Base-by-base conservation (phyloP, 768 basidiomycete species). In the Hericium coralloides region DNA sequence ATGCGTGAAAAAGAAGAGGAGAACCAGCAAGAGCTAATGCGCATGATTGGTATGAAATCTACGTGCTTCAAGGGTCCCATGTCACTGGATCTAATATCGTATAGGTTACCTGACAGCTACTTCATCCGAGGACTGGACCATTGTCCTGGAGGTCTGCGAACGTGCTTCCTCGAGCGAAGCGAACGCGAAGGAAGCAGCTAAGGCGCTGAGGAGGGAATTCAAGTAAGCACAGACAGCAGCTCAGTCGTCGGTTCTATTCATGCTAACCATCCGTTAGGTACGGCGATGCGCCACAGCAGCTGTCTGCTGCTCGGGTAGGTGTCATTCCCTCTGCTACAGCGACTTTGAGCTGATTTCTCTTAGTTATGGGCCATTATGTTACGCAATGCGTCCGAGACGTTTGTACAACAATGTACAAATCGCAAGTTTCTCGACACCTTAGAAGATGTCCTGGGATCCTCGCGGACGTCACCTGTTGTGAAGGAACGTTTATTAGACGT, bases 341-440 rank as follows among this genome's bases (percentile, higher is more conserved):
- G 18, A n/a, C n/a, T 37, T 49, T 49, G 26, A 10, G 38, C 52
- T 48, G 36, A 55, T 31, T 8, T 1, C 53, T 22, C 12, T 20
- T 60, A 91, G 88, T 67, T 97, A 7, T 95, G 92, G 93, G 86
- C 92, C 2, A 85, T 95, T 63, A 88, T 95, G 85, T 78, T 95
- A 38, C 83, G 84, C 26, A 94, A 95, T 65, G 84, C 85, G 3
- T 80, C 84, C 0, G 82, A 85, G 10, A 65, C 80, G 14, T 92
- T 94, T 64, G 79, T 90, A 38, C 69, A 77, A 12, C 84, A 89
- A 63, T 85, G 82, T 39, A 78, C 81, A 14, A 76, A 84, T 36
- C 82, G 83, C 64, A 92, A 92, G 67, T 93, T 93, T 64, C 70
- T 89, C 18, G 86, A 91, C 53, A 83, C 81, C 1, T 72, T 93